phyloP scores from a whole-genome alignment of 208 protist species.

The Strigomonas culicis region DNA sequence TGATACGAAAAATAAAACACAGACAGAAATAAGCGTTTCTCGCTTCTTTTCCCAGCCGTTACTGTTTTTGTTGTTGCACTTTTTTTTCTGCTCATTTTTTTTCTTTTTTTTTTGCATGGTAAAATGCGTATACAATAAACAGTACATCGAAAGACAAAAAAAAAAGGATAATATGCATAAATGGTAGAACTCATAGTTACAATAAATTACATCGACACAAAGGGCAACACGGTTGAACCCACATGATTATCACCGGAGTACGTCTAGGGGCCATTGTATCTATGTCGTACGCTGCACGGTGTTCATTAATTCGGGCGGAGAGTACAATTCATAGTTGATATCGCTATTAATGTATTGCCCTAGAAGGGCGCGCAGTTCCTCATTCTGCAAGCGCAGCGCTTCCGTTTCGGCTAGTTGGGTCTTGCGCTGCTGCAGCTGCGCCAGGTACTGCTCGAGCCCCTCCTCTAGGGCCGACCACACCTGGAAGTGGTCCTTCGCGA shows the following conservation, averaged over 20 bases:
- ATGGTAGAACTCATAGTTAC: background rate
- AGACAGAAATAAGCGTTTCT: conserved; percentile 7
- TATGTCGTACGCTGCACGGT: conserved; percentile 11
- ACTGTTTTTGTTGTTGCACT: background rate
- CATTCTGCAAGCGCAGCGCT: conserved; percentile 89
- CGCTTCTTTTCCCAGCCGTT: too few species aligned
- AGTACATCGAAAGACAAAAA: conserved; percentile 2
- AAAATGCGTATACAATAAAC: conserved; percentile 1
- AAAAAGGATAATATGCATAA: background rate
- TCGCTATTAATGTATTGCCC: conserved; percentile 89
- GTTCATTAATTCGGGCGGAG: conserved; percentile 63
- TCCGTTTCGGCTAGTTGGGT: conserved; percentile 83
- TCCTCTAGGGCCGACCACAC: conserved; percentile 89
- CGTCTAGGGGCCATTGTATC: too few species aligned
- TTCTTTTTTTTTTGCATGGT: background rate
- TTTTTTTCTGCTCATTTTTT: conserved; percentile 4
- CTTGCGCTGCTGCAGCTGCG: conserved; percentile 85
- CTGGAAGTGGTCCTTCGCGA: conserved; percentile 72
- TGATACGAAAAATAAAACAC: conserved; percentile 4
- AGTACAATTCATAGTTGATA: conserved; percentile 91
- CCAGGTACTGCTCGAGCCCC: conserved; percentile 88
- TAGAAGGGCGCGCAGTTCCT: conserved; percentile 89
- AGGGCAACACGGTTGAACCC: background rate
- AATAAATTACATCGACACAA: too few species aligned
- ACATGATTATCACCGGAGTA: background rate